Evolutionary conservation across 1,284 basidiomycete genomes (phyloP).

Genomic region (Flammula alnicola): DNA sequence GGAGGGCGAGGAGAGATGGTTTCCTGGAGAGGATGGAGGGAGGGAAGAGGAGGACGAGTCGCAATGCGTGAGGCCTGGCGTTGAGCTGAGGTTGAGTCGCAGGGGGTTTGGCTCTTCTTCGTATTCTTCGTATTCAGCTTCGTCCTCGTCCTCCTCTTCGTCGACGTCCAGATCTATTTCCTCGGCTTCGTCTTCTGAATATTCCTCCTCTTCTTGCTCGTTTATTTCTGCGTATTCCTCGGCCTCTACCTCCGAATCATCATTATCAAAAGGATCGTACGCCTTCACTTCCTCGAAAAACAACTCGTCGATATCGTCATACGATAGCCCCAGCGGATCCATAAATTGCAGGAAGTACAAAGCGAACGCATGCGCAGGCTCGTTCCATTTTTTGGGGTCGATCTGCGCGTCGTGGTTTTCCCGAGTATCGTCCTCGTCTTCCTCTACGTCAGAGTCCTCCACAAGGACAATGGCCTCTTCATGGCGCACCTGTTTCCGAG

Average conservation of each 20-base stretch:
- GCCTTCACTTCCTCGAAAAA: slow-evolving; percentile 19
- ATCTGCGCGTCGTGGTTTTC: slow-evolving; percentile 9
- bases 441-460: slow-evolving; percentile 24
- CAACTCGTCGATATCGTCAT: slow-evolving; percentile 19
- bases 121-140: slow-evolving; percentile 1
- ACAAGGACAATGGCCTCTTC: slow-evolving; percentile 16
- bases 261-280: slow-evolving; percentile 24
- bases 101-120: slow-evolving; percentile 6
- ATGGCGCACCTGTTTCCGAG: slow-evolving; percentile 5
- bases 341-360: slow-evolving; percentile 33
- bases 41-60: slow-evolving; percentile 17
- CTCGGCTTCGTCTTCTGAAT: slow-evolving; percentile 12
- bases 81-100: slow-evolving; percentile 13
- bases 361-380: slow-evolving; percentile 29
- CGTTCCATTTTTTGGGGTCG: slow-evolving; percentile 30
- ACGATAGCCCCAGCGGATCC: slow-evolving; percentile 20
- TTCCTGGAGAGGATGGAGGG: slow-evolving; percentile 13
- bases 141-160: slow-evolving; percentile 2
- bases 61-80: slow-evolving; percentile 17
- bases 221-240: slow-evolving; percentile 14
- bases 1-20: slow-evolving; percentile 2
- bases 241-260: slow-evolving; percentile 24
- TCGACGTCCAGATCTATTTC: slow-evolving; percentile 8
- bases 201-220: slow-evolving; percentile 17
- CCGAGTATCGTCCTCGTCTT: slow-evolving; percentile 15